Evolutionary conservation across 176 grass and related monocot genomes (phyloP), one percentile per base, ranked within the genome.

Genomic region (Oryza brachyantha): DNA sequence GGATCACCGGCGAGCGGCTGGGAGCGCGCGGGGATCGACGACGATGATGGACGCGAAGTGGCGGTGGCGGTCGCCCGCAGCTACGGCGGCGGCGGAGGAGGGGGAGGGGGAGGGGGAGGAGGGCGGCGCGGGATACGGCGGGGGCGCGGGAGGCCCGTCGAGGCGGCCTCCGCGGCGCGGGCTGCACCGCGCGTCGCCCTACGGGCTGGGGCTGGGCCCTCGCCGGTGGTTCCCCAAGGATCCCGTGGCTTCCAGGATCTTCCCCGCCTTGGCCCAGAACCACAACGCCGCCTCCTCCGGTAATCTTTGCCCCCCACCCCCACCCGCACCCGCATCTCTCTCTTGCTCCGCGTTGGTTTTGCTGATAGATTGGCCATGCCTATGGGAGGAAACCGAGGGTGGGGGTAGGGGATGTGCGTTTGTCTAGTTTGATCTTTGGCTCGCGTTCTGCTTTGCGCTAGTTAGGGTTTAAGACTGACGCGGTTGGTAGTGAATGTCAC

Each of bases 171-270:
- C 21, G 3, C 76, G 75, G 64, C 90, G 75, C 62, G 74, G 74
- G 65, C 27, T 82, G 79, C 69, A 52, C 28, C 79, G 79, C 43
- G 26, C 79, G 29, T 70, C 86, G 64, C 86, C 90, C 63, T 92
- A 92, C 83, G 83, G 76, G 5, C 50, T 19, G 2, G 83, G 76
- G 5, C 50, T 19, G 2, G 75, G 2, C 0, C 69, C 70, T 12
- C 74, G 82, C 43, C 82, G 78, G 7, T 78, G 60, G 79, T 26
- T 86, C 57, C 65, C 79, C 29, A 79, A 70, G 69, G 54, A 54
- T 16, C 82, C 87, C 12, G 13, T 77, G 13, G 57, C 65, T 19
- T 89, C 87, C 2, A 85, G 72, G 28, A 81, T 85, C 43, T 80
- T 84, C 81, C n/a, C 76, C 40, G 12, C 61, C 54, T 4, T 39